A percentile compares a stretch with the other conserved stretches of the same genome.
Evolutionary conservation across 306 rosid genomes (phyloP).

Genomic region (Malus sylvestris): DNA sequence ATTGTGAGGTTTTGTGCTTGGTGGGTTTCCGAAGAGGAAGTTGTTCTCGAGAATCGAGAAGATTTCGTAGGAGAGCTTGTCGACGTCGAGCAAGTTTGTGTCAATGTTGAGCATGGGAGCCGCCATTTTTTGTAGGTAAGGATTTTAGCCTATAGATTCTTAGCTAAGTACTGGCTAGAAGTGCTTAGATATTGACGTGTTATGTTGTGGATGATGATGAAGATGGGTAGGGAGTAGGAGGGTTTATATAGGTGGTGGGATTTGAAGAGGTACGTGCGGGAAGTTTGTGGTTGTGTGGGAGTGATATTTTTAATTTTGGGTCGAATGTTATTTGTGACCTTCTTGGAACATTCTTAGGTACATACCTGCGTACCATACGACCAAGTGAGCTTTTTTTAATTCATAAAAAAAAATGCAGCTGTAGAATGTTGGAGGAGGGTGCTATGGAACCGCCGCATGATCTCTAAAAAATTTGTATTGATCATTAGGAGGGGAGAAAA

Average conservation of each 20-base stretch:
- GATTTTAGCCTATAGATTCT: not conserved
- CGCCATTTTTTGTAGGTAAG: conserved; percentile 52
- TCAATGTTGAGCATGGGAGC: conserved; percentile 40
- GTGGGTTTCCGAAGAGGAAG: conserved; percentile 57
- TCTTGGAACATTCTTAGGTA: conserved; percentile 18
- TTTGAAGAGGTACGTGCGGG: not conserved
- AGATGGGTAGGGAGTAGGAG: conserved; percentile 14
- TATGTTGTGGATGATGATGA: conserved; percentile 20
- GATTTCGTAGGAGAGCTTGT: conserved; percentile 87
- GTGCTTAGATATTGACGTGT: not conserved
- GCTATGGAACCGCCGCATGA: not conserved
- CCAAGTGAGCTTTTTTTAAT: not conserved
- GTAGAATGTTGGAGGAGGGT: not conserved
- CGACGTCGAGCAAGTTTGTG: conserved; percentile 34
- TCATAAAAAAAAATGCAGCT: not conserved
- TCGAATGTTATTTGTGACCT: not conserved
- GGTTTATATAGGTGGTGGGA: conserved; percentile 5
- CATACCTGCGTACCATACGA: not conserved
- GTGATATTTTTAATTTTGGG: not conserved
- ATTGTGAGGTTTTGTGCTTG: not conserved
- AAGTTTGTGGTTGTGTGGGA: not conserved
- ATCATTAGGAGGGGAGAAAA: not conserved
- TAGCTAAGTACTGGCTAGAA: not conserved
- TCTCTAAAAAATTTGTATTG: not conserved
- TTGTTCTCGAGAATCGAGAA: conserved; percentile 83